Base-by-base conservation (phyloP, 2,329 filamentous ascomycete species). In the Diaporthe ilicicola region DNA sequence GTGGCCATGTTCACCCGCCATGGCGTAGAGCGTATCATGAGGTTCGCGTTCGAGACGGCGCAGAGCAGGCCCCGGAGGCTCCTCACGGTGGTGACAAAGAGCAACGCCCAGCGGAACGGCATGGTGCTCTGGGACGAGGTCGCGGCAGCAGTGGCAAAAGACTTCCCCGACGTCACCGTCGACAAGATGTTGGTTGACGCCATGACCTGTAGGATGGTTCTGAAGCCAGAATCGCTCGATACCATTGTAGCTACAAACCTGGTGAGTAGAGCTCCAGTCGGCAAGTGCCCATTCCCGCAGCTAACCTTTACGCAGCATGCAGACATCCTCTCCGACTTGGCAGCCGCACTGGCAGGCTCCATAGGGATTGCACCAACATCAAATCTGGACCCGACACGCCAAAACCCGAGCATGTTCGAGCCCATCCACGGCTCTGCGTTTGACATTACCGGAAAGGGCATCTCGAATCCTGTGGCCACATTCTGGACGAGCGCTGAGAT, bases 41-140 rank as follows among this genome's bases (percentile, higher is more conserved):
- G 89, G 1, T 91, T 91, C 73, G 90, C 89, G 0, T 92, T 90
- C 74, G 86, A 90, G 78, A 86, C 81, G 24, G 90, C 85, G 1
- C 76, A 67, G 65, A 70, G 81, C 67, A 81, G 90, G n/a, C 85
- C 87, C 0, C 83, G 84, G 70, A 91, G 90, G 80, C 81, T 85
- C 24, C 77, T 92, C 29, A 91, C 89, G 0, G 84, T 91, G 2
- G 90, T 92, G 22, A 91, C 89, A 1, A 92, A 92, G 81, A 89
- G 86, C 69, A 92, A 92, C 77, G 89, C 89, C 0, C 89, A 91
- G 79, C 82, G 90, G 2, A 90, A 91, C 74, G 90, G 89, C 0
- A 90, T 92, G 88, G 90, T 92, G 0, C 84, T 92, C 74, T 91
- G 90, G 90, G 90, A 92, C 75, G 86, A 90, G 75, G 83, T 92